phyloP scores from a whole-genome alignment of 305 asterid species.

The Solanum chacoense region DNA sequence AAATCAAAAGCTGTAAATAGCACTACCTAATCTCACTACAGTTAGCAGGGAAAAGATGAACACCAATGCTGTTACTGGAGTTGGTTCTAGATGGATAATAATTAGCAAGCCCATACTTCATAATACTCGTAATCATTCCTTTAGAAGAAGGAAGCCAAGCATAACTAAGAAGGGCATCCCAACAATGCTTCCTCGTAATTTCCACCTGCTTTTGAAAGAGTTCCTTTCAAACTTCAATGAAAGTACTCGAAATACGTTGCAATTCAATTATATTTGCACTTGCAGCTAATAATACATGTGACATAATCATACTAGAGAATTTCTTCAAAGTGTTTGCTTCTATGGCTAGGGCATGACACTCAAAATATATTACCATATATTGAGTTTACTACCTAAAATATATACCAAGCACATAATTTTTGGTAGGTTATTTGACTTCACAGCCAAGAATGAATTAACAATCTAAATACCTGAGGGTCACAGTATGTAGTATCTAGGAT shows the following conservation, averaged over 20 bases:
- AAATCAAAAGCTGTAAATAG: conserved; percentile 2
- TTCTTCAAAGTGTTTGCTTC: background rate
- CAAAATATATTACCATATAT: background rate
- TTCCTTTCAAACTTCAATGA: conserved; percentile 47
- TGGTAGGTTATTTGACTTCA: background rate
- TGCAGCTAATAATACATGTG: background rate
- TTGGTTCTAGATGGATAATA: conserved; percentile 22
- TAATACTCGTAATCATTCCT: conserved; percentile 30
- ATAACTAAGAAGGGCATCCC: conserved; percentile 64
- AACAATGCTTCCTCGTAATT: conserved; percentile 55
- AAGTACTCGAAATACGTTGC: conserved; percentile 25
- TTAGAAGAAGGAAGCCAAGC: conserved; percentile 93
- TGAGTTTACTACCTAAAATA: background rate
- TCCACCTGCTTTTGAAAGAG: conserved; percentile 73
- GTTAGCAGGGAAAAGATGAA: conserved; percentile 65
- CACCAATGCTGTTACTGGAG: conserved; percentile 47
- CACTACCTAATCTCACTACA: conserved; percentile 68
- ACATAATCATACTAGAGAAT: background rate
- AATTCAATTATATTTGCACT: conserved; percentile 40
- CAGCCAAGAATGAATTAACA: background rate
- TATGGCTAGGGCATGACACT: background rate
- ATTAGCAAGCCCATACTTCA: conserved; percentile 62
- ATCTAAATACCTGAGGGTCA: conserved; percentile 55
- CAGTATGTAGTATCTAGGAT: conserved; percentile 95
- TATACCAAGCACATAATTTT: background rate